These are phyloP conservation scores for Auriscalpium microsporum DNA, from an alignment of 768 basidiomycete genomes.

Conservation along the genomic window DNA sequence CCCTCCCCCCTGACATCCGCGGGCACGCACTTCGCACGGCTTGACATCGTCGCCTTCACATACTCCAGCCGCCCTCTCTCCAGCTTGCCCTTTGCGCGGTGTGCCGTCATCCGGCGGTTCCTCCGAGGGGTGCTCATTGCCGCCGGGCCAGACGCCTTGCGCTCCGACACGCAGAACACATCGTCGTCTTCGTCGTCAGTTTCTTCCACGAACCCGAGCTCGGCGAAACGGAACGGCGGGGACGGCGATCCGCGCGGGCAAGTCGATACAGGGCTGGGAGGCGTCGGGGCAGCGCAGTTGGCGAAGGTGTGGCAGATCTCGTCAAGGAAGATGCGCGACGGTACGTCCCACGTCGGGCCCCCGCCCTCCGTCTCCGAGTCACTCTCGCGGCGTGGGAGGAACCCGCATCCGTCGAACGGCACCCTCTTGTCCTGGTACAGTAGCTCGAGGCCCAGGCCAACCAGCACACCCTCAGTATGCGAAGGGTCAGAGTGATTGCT, in stretches of 20 bases:
- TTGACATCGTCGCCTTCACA: constrained; percentile 7
- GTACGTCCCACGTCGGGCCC: constrained; percentile 4
- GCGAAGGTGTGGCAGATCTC: constrained; percentile 15
- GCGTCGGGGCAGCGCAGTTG: not conserved
- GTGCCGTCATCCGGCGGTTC: not conserved
- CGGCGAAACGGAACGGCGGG: constrained; percentile 2
- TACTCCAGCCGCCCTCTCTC: constrained; percentile 5
- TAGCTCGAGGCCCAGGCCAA: constrained; percentile 14
- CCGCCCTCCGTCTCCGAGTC: constrained; percentile 2
- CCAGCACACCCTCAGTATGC: not conserved
- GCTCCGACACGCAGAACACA: not conserved
- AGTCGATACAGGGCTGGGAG: not conserved
- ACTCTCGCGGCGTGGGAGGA: constrained; percentile 6
- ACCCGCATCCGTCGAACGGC: constrained; percentile 12
- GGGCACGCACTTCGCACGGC: not conserved
- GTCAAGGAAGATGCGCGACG: constrained; percentile 15
- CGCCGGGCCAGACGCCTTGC: constrained; percentile 2
- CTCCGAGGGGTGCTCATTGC: constrained; percentile 9
- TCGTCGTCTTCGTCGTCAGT: constrained; percentile 2
- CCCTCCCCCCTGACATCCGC: not conserved
- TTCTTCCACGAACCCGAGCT: not conserved
- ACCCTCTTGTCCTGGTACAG: constrained; percentile 3
- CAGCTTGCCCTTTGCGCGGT: no score
- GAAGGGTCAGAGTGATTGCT: not conserved
- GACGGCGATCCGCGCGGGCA: not conserved